phyloP scores from a whole-genome alignment of 1,284 basidiomycete genomes.

The Ceratobasidium sp. region DNA sequence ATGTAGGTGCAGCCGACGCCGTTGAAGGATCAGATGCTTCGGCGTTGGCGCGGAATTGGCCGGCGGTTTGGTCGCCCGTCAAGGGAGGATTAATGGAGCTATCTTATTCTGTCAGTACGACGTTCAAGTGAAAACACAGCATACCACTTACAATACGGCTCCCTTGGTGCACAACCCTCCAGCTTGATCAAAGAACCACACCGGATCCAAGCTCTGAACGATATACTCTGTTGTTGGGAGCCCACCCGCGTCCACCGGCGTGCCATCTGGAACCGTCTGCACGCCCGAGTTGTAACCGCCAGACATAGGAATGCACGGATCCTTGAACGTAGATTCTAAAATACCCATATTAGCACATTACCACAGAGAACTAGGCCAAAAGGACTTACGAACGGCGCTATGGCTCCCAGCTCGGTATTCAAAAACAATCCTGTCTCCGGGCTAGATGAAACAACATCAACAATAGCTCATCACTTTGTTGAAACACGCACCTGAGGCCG shows the following conservation, averaged over 20 bases:
- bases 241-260: conserved; percentile 28
- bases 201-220: conserved; percentile 15
- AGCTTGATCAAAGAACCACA: conserved; percentile 41
- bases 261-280: conserved; percentile 27
- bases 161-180: conserved; percentile 33
- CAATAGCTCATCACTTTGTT: background rate
- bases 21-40: conserved; percentile 29
- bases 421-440: conserved; percentile 33
- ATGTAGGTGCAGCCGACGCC: conserved; percentile 8
- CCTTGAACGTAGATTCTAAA: conserved; percentile 32
- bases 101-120: background rate
- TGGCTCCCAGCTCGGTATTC: conserved; percentile 35
- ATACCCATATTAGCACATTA: background rate
- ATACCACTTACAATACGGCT: conserved; percentile 15
- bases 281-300: conserved; percentile 34
- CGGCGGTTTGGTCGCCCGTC: conserved; percentile 31
- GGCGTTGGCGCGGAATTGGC: conserved; percentile 37
- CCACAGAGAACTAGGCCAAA: background rate
- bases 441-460: conserved; percentile 12
- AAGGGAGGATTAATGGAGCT: conserved; percentile 35
- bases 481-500: conserved; percentile 31
- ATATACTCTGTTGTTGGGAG: conserved; percentile 28
- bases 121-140: background rate
- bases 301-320: conserved; percentile 27
- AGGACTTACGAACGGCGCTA: conserved; percentile 32